Evolutionary conservation across 2,329 filamentous ascomycete species (phyloP), one percentile per base, ranked within the genome.

Genomic region (Orbilia blumenaviensis): DNA sequence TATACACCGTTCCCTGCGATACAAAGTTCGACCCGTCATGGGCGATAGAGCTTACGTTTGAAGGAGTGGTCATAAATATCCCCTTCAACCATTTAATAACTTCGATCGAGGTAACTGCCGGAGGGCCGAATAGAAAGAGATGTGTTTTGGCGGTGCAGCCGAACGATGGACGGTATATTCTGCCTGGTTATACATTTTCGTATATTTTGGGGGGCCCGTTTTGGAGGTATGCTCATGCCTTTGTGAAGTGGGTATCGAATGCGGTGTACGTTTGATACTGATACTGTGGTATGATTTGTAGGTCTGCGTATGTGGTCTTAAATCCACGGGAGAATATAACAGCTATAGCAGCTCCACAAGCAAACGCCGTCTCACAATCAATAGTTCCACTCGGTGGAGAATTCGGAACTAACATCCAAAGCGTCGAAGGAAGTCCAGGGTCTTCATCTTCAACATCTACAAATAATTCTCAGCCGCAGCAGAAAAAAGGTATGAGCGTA

Each of bases 121-220:
- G 23, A 2, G 9, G 12, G 36, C 44, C 6, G 27, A 34, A 12
- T 48, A 27, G 6, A 14, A 67, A 18, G 9, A 61, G 32, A 38
- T 61, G 54, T 52, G 66, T 38, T 42, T 41, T 58, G 29, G 42
- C 41, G 3, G 16, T 69, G 7, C 32, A 50, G 42, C 36, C 66
- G 52, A 56, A 56, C 25, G 52, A 42, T 42, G 29, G 46, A 14
- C 54, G 29, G 9, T 48, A 21, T 52, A 16, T 14, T 10, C 4
- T 69, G 27, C 3, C 42, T 21, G 29, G 27, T 9, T 63, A 62
- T 71, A 52, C 21, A 6, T 44, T 72, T 48, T 64, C 58, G 27
- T 72, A 64, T 41, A 21, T 72, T 4, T 23, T 72, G 1, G 67
- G 67, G 14, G 67, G 29, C 1, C 58, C 58, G 8, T 72, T 72